phyloP scores from a whole-genome alignment of 2,329 filamentous ascomycete species.

The Escovopsis sp. region DNA sequence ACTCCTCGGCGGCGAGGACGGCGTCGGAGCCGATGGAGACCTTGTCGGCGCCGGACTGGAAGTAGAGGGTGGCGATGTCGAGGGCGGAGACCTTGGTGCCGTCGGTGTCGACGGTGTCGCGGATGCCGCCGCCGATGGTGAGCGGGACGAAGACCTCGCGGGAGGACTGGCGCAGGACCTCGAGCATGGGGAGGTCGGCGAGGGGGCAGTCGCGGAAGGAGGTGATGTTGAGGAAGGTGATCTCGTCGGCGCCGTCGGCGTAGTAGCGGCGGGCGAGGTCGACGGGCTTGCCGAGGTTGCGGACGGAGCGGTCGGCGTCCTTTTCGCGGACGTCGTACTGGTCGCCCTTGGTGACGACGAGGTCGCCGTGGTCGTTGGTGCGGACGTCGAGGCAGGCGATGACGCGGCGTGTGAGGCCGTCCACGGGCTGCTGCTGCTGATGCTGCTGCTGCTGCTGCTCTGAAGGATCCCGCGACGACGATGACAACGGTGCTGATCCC shows the following conservation, averaged over 20 bases:
- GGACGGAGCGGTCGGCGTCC: conserved; percentile 45
- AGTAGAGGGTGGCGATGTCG: conserved; percentile 92
- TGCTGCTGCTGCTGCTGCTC: too few relatives aligned
- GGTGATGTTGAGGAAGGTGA: conserved; percentile 97
- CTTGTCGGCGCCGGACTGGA: conserved; percentile 93
- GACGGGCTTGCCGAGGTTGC: conserved; percentile 92
- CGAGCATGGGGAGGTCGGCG: conserved; percentile 87
- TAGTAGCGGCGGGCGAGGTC: conserved; percentile 91
- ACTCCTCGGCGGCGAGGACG: conserved; percentile 82
- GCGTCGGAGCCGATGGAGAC: conserved; percentile 94
- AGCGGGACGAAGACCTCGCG: conserved; percentile 90
- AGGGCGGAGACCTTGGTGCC: conserved; percentile 76
- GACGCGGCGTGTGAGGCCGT: conserved; percentile 78
- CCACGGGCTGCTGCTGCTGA: conserved; percentile 14
- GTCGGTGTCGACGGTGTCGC: conserved; percentile 80
- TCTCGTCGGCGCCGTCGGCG: conserved; percentile 88
- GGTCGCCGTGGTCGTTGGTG: conserved; percentile 81
- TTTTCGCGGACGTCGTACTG: conserved; percentile 98
- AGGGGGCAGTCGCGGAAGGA: conserved; percentile 92
- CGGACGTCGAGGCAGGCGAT: conserved; percentile 95
- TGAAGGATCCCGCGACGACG: too few relatives aligned
- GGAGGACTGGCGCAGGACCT: conserved; percentile 73
- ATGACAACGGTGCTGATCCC: too few relatives aligned
- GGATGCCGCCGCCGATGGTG: conserved; percentile 89
- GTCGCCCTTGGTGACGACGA: conserved; percentile 96